Evolutionary conservation across 2,329 filamentous ascomycete genomes (phyloP), one percentile per base, ranked within the genome.

Genomic region (Hypoxylon sp.): DNA sequence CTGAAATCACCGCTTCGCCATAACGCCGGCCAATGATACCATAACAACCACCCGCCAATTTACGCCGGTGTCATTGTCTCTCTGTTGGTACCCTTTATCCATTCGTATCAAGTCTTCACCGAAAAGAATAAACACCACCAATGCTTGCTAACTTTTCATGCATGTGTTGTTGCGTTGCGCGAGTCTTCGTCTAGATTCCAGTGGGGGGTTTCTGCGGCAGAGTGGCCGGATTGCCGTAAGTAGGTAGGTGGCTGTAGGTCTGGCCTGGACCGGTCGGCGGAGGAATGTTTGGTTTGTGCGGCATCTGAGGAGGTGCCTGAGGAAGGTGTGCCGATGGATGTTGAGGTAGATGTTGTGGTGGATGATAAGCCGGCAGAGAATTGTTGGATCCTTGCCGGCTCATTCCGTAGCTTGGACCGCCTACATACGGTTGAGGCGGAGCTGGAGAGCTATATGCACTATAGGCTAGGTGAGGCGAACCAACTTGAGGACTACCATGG

Each of bases 171-270:
- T 68, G 62, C 65, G 61, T 69, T 65, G 61, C 55, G 62, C 55
- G 45, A 59, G 47, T 60, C 51, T 62, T 76, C 74, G 77, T 77
- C 73, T 82, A 83, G 72, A 83, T 80, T 73, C 81, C 82, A 63
- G 82, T 81, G 32, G 83, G 79, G 63, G 86, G 86, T 78, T 88
- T 88, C 74, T 88, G 86, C 64, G 86, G 86, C 74, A 88, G 75
- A 30, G 84, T 85, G 30, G 86, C 85, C 62, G 86, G 86, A 75
- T 88, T 88, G 69, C 86, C 86, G 70, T 88, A 88, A 62, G 80
- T 82, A 45, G 85, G 85, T 68, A 88, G 77, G 71, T 87, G 84
- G 65, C 81, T 83, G 71, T 83, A 88, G 5, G 81, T 75, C 71
- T 84, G 84, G 29, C 70, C 65, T 9, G 70, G 70, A 30, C 70